These are phyloP conservation scores for Yarrowia sp. DNA, from an alignment of 805 yeast genomes.

Conservation along the genomic window DNA sequence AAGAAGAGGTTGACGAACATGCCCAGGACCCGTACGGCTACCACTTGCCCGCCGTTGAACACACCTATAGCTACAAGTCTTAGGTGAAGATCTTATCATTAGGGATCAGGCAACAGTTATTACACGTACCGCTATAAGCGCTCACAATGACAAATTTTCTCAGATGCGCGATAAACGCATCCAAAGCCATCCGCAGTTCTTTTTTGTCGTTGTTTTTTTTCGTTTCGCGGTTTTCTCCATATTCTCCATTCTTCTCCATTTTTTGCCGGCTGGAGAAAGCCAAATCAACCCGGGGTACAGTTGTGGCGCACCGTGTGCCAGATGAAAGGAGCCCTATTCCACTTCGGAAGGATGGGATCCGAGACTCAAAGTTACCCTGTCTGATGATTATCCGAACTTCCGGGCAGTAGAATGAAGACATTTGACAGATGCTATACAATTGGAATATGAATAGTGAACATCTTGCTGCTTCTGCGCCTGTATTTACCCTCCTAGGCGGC, in stretches of 20 bases:
- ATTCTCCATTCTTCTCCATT: conserved; percentile 5
- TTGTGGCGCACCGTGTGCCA: background rate
- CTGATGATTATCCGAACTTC: conserved; percentile 34
- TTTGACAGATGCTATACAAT: no score
- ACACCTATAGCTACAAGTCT: no score
- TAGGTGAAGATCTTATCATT: no score
- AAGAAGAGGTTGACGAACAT: no score
- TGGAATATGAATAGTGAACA: no score
- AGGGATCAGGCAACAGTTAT: no score
- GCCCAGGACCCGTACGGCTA: no score
- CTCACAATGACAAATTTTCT: no score
- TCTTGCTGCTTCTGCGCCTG: no score
- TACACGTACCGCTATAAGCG: no score
- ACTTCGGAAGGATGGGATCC: conserved; percentile 35
- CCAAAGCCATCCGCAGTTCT: background rate
- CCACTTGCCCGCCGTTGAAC: no score
- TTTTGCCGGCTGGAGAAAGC: conserved; percentile 5
- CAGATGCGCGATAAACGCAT: conserved; percentile 17
- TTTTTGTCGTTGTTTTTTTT: background rate
- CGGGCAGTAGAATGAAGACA: background rate
- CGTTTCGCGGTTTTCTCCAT: background rate
- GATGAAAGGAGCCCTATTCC: conserved; percentile 31
- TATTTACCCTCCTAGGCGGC: no score
- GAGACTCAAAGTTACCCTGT: conserved; percentile 35
- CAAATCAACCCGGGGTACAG: conserved; percentile 38